Percentiles rank a stretch among this genome's conserved stretches.
Evolutionary conservation across 495 filamentous ascomycete species (phyloP).

Genomic region (Neurospora tetrasperma): DNA sequence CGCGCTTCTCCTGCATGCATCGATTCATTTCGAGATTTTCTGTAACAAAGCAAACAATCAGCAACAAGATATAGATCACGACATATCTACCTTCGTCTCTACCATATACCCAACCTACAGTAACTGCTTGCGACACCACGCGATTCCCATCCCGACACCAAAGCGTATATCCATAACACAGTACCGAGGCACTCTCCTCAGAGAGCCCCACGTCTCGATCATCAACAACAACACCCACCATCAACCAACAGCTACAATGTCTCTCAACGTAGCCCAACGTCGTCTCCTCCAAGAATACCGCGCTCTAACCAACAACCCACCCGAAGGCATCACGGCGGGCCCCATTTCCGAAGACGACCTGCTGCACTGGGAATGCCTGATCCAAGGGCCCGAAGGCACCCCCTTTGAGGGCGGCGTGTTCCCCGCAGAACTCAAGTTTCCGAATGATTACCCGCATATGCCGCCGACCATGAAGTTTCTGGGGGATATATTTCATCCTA

Average conservation of each 20-base stretch:
- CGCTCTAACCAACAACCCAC: conserved; percentile 58
- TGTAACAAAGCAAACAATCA: not conserved
- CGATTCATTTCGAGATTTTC: not conserved
- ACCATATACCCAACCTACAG: not conserved
- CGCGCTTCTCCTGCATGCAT: not conserved
- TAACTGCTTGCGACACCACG: not conserved
- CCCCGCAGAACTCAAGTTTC: conserved; percentile 87
- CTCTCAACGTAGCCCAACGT: conserved; percentile 66
- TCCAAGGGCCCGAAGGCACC: conserved; percentile 89
- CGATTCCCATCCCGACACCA: not conserved
- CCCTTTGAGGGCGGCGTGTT: conserved; percentile 94
- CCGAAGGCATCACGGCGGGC: conserved; percentile 90
- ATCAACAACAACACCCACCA: not conserved
- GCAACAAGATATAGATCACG: not conserved
- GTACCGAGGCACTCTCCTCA: not conserved
- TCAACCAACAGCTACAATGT: conserved; percentile 30
- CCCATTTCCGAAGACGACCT: conserved; percentile 92
- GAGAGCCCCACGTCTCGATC: too few relatives aligned
- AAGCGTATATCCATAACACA: not conserved
- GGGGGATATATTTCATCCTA: conserved; percentile 91
- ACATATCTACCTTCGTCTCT: not conserved
- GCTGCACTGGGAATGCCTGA: conserved; percentile 92
- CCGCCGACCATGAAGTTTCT: conserved; percentile 93
- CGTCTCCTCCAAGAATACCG: conserved; percentile 97
- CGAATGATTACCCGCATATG: conserved; percentile 87